These are phyloP conservation scores for Funneliformis mosseae DNA, from an alignment of 192 early-diverging fungal genomes.

Conservation along the genomic window DNA sequence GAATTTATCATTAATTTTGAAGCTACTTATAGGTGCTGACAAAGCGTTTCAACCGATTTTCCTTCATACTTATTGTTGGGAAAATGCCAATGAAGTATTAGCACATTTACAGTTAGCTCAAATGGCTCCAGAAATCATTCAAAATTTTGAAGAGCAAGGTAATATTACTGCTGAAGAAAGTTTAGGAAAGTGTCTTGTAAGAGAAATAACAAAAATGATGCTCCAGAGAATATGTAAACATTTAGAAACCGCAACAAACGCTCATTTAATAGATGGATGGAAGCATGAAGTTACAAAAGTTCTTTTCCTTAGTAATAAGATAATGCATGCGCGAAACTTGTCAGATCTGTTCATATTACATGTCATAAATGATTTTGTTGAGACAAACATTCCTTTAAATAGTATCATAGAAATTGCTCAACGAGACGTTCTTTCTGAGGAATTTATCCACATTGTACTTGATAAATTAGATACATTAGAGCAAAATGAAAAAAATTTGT, in stretches of 20 bases:
- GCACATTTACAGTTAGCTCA: conserved; percentile 22
- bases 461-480: background rate
- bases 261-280: background rate
- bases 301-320: background rate
- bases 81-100: background rate
- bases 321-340: background rate
- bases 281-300: conserved; percentile 11
- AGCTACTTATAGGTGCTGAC: background rate
- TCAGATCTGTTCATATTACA: background rate
- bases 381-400: conserved; percentile 1
- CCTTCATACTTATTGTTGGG: conserved; percentile 32
- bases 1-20: too few species aligned
- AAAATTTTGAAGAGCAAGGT: background rate
- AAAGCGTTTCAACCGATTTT: conserved; percentile 10
- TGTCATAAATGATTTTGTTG: conserved; percentile 22
- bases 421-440: background rate
- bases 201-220: conserved; percentile 6
- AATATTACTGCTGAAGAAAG: too few species aligned
- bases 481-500: background rate
- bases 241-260: background rate
- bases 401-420: background rate
- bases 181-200: background rate
- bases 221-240: background rate
- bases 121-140: background rate
- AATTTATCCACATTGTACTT: conserved; percentile 11